Evolutionary conservation across 257 asterid genomes (phyloP).

Genomic region (Gynochthodes officinalis): DNA sequence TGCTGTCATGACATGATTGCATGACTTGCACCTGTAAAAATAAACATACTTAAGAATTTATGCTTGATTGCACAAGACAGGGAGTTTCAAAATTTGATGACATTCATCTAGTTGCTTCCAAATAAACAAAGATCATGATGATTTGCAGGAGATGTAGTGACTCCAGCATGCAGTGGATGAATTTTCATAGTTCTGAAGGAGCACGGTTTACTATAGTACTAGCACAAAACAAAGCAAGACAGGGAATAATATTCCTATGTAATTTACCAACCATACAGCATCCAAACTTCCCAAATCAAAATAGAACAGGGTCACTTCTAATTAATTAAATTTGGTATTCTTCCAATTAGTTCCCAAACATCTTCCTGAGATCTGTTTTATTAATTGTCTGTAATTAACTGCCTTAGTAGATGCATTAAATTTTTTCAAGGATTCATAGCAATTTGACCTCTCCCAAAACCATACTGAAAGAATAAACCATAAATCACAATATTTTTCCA

Average conservation of each 20-base stretch:
- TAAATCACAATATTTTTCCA: no score
- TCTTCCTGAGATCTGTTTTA: no score
- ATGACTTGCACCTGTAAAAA: slow-evolving; percentile 67
- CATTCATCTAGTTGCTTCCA: not conserved
- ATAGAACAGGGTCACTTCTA: not conserved
- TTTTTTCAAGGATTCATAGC: no score
- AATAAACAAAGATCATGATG: not conserved
- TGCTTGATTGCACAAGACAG: not conserved
- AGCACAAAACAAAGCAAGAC: no score
- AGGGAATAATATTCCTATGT: not conserved
- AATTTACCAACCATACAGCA: not conserved
- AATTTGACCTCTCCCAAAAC: no score
- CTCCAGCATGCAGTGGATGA: no score
- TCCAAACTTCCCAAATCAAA: not conserved
- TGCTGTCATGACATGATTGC: slow-evolving; percentile 71
- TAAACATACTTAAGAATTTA: not conserved
- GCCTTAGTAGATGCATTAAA: no score
- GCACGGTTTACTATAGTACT: no score
- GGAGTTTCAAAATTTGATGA: not conserved
- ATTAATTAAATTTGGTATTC: no score
- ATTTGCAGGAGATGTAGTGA: not conserved
- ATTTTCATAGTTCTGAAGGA: no score
- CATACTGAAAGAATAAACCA: no score
- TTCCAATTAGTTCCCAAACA: not conserved
- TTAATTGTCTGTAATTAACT: no score